Evolutionary conservation across 2,329 filamentous ascomycete species (phyloP), one percentile per base, ranked within the genome.

Genomic region (Akanthomyces muscarius): DNA sequence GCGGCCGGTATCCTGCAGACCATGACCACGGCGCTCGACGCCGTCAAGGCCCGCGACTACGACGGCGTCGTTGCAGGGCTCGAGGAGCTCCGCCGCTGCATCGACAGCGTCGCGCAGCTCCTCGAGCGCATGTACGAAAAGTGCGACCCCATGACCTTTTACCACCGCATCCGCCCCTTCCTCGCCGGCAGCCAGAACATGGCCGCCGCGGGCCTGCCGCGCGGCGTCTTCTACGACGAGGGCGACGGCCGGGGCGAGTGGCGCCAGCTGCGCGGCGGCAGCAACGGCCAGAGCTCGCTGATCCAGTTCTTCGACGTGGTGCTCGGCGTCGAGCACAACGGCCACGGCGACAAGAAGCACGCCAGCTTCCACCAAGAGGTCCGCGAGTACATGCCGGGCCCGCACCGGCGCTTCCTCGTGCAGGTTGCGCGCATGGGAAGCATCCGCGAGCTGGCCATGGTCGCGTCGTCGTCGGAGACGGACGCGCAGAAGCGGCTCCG

Each of bases 111-210:
- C 1, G 87, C 85, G 11, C 74, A 73, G 0, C 73, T 97, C 0
- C 79, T 97, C 1, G 83, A 89, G 65, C 84, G 91, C 53, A 97
- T 98, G 92, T 89, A 96, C 71, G 93, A 97, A 70, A 86, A 86
- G 66, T 97, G 93, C 73, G 88, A 94, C 65, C 92, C 93, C 0
- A 86, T 90, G 71, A 85, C 92, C 5, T 98, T 98, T 76, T 97
- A 96, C 75, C 87, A 96, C 75, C 84, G 86, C 50, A 95, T 98
- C 68, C 84, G 94, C 2, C 94, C 94, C 0, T 96, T 91, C 73
- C 81, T 98, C 1, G 92, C 94, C 0, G 94, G 94, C 3, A 93
- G 91, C 74, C 96, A 92, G 76, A 96, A 96, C 74, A 97, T 97
- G 94, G 85, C 81, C 8, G 86, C 89, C 8, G 91, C 91, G 0